Base-by-base conservation (phyloP, 1,284 basidiomycete species). In the Cryptococcus sp. region DNA sequence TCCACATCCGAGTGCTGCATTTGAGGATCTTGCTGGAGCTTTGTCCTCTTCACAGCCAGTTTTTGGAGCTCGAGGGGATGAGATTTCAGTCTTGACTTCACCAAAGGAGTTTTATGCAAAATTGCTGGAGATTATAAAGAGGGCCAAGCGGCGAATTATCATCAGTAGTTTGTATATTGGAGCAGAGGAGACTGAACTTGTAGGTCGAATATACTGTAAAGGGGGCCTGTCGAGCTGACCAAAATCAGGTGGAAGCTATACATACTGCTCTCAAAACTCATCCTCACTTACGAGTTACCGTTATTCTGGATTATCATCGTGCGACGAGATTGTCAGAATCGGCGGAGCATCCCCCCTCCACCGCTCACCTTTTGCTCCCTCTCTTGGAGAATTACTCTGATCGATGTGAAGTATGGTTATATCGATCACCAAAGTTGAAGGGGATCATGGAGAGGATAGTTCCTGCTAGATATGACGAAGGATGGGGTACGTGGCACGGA, bases 401-500 rank as follows among this genome's bases (percentile, higher is more conserved):
- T 15, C 83, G 89, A 58, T 86, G 93, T 14, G 84, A 87, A 55
- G 80, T 93, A 10, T 84, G 85, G 48, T 82, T 91, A 61, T 98
- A 88, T 74, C 85, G 87, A 50, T 93, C 90, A 63, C 93, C 95
- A 0, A 89, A 86, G 57, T 80, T 98, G 35, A 81, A 84, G 31
- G 87, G 88, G 0, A 63, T 88, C 37, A 79, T 90, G 71, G 85
- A 89, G 44, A 83, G 81, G 57, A 58, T 94, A 30, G 84, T 98
- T 1, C 96, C 96, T 2, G 87, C 89, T 50, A 81, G 96, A 46
- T 96, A 93, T 76, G 94, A 98, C 68, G 96, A 99, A 78, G 96
- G 94, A 0, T 98, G 91, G 88, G 95, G 96, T 0, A 89, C 95
- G 3, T 97, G 95, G 89, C 96, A 98, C 73, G 88, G 93, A 30